Conservation (phyloP, 148 eudicot species). For the Camellia granthamiana region DNA sequence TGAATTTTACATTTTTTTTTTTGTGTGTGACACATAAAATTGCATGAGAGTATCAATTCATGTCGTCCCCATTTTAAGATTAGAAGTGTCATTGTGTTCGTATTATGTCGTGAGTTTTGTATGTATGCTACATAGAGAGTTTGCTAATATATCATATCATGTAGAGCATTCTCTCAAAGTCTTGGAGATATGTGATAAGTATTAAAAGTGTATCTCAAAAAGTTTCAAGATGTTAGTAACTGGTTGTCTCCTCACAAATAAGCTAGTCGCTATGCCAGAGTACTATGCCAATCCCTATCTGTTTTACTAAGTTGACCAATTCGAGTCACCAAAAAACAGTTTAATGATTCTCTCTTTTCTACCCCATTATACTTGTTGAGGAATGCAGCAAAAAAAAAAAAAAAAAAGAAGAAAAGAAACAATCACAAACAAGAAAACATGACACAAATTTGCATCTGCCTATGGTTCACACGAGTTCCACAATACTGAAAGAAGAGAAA, state of each 20-base stretch:
- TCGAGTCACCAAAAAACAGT: not conserved
- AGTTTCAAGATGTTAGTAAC: not conserved
- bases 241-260: not conserved
- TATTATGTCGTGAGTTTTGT: not conserved
- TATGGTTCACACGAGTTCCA: too few relatives aligned
- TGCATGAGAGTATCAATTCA: too few relatives aligned
- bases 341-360: not conserved
- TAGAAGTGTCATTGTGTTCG: not conserved
- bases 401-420: too few relatives aligned
- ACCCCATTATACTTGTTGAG: not conserved
- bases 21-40: too few relatives aligned
- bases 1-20: too few relatives aligned
- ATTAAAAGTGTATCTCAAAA: not conserved
- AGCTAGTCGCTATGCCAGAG: not conserved
- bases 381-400: too few relatives aligned
- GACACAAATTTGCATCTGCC: too few relatives aligned
- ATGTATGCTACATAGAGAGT: not conserved
- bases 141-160: not conserved
- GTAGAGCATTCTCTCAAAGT: not conserved
- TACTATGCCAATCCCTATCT: not conserved
- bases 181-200: not conserved
- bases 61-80: too few relatives aligned
- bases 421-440: too few relatives aligned
- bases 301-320: not conserved
- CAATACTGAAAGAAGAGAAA: too few relatives aligned